Evolutionary conservation across 2,329 filamentous ascomycete species (phyloP), one percentile per base, ranked within the genome.

Genomic region (Golovinomyces cichoracearum): DNA sequence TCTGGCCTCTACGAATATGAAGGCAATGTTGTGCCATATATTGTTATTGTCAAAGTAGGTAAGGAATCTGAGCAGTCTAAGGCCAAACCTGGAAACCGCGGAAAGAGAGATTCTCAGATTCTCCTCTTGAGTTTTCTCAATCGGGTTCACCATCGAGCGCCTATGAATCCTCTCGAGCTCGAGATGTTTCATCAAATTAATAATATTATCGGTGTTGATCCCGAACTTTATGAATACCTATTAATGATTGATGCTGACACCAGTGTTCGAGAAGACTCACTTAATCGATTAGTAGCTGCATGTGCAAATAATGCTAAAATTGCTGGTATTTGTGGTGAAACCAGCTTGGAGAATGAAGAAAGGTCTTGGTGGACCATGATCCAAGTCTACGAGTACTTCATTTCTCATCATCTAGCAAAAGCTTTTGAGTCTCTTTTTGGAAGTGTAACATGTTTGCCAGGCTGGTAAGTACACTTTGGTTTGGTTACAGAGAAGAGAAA

Each of bases 161-260:
- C 88, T 0, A 98, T 98, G 90, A 90, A 80, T 53, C 90, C 90
- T 15, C 76, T 98, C 12, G 90, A 98, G 62, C 68, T 98, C 42
- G 90, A 98, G 63, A 93, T 95, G 71, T 95, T 94, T 69, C 90
- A 98, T 61, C 90, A 98, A 63, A 84, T 98, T 68, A 93, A 94
- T 72, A 98, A 98, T 62, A 83, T 98, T 57, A 98, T 98, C 53
- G 90, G 90, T 57, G 90, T 98, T 15, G 86, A 98, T 57, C 90
- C 90, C 2, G 86, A 94, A 62, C 72, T 98, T 15, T 98, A 98
- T 62, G 90, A 98, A 63, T 98, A 94, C 58, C 70, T 95, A 48
- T 71, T 98, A 55, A 93, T 93, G 86, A 80, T 98, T 52, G 90
- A 98, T 64, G 90, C 90, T 59, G 90, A 98, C 72, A 98, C 90